phyloP scores from a whole-genome alignment of 768 basidiomycete genomes.

The Dioszegia aurantiaca region DNA sequence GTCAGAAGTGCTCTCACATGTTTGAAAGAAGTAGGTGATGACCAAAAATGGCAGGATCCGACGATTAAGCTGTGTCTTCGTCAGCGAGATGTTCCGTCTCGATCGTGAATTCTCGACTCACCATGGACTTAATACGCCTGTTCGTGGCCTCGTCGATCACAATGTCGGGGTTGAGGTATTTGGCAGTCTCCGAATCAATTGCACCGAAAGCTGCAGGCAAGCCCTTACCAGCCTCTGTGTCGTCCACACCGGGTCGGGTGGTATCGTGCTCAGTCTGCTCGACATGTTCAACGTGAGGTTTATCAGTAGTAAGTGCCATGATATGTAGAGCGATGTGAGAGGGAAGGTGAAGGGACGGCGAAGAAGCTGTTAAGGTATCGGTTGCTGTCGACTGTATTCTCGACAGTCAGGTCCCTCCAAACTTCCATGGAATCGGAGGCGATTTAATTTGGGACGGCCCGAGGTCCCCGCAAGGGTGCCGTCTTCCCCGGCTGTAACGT shows the following conservation, averaged over 20 bases:
- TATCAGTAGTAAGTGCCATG: neutral
- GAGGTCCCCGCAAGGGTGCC: too few species aligned
- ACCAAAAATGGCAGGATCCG: slow-evolving; percentile 30
- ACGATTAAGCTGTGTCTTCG: slow-evolving; percentile 26
- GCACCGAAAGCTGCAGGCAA: slow-evolving; percentile 3
- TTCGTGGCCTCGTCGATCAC: slow-evolving; percentile 34
- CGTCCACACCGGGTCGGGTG: neutral
- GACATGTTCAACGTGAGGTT: slow-evolving; percentile 3
- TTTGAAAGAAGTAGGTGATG: slow-evolving; percentile 42
- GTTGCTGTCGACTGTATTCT: too few species aligned
- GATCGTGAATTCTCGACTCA: slow-evolving; percentile 7
- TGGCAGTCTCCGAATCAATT: slow-evolving; percentile 35
- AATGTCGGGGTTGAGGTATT: slow-evolving; percentile 32
- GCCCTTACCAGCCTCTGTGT: slow-evolving; percentile 3
- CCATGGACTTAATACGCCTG: slow-evolving; percentile 28
- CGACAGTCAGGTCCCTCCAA: too few species aligned
- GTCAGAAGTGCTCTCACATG: slow-evolving; percentile 12
- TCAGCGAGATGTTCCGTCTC: neutral
- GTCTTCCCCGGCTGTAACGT: too few species aligned
- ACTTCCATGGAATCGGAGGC: too few species aligned
- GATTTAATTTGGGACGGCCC: too few species aligned
- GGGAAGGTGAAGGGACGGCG: neutral
- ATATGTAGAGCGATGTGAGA: neutral
- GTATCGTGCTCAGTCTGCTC: neutral
- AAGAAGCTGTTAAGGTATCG: too few species aligned